Percentiles rank a stretch among this genome's conserved stretches.
phyloP scores from a whole-genome alignment of 169 alveolate genomes.

The Eimeria acervulina region DNA sequence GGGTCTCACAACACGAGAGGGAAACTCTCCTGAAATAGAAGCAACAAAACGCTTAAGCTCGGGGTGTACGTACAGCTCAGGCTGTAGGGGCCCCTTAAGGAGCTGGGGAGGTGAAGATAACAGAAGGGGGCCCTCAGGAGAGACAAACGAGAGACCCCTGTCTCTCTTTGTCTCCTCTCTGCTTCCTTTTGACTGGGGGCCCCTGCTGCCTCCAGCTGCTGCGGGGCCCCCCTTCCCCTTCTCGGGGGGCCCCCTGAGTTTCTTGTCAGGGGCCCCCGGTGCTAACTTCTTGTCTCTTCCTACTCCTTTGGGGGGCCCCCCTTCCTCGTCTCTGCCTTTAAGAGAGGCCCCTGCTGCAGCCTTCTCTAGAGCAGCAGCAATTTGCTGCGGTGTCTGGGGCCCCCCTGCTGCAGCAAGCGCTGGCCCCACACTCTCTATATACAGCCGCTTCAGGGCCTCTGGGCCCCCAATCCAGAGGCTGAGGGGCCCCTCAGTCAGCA shows the following conservation, averaged over 20 bases:
- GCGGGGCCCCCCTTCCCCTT: neutral
- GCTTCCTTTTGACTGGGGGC: neutral
- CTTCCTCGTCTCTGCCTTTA: neutral
- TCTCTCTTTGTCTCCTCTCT: neutral
- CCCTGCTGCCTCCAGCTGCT: neutral
- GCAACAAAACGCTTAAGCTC: neutral
- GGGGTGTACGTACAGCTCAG: constrained; percentile 8
- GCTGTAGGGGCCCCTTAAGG: neutral
- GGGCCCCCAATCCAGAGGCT: neutral
- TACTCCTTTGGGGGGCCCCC: neutral
- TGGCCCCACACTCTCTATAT: constrained; percentile 23
- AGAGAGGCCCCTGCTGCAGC: neutral
- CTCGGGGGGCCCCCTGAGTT: constrained; percentile 15
- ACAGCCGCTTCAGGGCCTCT: neutral
- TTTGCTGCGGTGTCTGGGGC: neutral
- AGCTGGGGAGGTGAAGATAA: neutral
- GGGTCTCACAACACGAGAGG: neutral
- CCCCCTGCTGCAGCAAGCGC: constrained; percentile 43
- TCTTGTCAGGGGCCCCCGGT: neutral
- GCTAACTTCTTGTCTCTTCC: neutral
- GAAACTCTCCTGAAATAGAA: neutral
- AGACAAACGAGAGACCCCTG: neutral
- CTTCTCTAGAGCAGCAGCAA: constrained; percentile 6
- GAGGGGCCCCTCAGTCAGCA: constrained; percentile 17
- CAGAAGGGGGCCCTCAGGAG: neutral